phyloP scores from a whole-genome alignment of 805 yeast genomes.

The Sugiyamaella smithiae region DNA sequence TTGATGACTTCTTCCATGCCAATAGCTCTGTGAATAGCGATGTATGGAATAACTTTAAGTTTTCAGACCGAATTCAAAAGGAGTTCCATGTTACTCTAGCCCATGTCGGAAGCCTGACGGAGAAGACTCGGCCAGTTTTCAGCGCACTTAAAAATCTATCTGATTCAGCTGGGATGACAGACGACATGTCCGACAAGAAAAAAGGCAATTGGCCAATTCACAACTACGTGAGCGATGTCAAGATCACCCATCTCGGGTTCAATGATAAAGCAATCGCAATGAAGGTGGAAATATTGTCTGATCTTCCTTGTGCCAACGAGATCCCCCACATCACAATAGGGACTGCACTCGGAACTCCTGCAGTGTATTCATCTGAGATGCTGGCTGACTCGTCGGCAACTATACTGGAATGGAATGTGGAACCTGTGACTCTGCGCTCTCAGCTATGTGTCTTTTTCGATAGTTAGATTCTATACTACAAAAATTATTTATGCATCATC shows the following conservation, averaged over 20 bases:
- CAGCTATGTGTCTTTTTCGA: conserved; percentile 19
- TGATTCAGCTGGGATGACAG: neutral
- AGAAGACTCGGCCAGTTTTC: conserved; percentile 9
- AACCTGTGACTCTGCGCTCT: conserved; percentile 16
- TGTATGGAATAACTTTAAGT: conserved; percentile 18
- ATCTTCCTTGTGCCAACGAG: conserved; percentile 38
- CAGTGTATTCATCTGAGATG: conserved; percentile 52
- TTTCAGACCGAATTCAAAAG: conserved; percentile 14
- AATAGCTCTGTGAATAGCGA: conserved; percentile 8
- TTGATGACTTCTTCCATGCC: conserved; percentile 23
- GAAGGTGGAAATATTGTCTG: conserved; percentile 39
- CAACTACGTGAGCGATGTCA: conserved; percentile 33
- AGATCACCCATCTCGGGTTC: conserved; percentile 47
- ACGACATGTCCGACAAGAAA: neutral
- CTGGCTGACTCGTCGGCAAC: conserved; percentile 19
- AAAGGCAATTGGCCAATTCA: conserved; percentile 1
- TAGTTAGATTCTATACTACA: neutral
- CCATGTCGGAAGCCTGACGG: conserved; percentile 18
- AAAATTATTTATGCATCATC: neutral
- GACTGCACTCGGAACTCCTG: conserved; percentile 44
- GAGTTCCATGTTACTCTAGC: conserved; percentile 37
- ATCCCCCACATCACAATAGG: conserved; percentile 76
- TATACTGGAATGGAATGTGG: conserved; percentile 21
- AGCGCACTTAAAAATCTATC: neutral
- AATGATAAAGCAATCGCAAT: conserved; percentile 54